Percentiles rank a stretch among this genome's conserved stretches.
These are phyloP conservation scores for Phytophthora pseudosyringae DNA, from an alignment of 352 stramenopile species.

Conservation along the genomic window DNA sequence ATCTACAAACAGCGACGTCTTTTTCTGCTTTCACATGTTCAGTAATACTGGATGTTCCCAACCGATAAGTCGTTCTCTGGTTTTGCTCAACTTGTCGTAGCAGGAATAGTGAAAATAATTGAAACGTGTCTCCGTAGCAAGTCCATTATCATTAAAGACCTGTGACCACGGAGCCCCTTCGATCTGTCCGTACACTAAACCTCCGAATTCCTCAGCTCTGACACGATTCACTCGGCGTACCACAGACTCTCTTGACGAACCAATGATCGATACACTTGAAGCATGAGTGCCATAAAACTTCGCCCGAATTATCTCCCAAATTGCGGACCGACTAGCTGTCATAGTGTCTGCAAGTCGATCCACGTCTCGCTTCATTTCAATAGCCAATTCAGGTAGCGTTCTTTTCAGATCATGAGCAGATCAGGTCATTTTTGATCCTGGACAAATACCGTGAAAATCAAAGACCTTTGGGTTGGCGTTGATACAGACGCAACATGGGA, in stretches of 20 bases:
- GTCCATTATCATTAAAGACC: background rate
- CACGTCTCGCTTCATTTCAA: background rate
- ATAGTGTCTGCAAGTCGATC: background rate
- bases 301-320: background rate
- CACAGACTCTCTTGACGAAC: background rate
- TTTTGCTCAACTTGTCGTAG: too few relatives aligned
- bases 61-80: too few relatives aligned
- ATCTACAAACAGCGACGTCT: too few relatives aligned
- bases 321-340: background rate
- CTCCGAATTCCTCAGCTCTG: constrained; percentile 3
- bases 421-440: too few relatives aligned
- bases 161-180: background rate
- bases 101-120: too few relatives aligned
- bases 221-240: background rate
- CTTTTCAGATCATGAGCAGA: too few relatives aligned
- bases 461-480: too few relatives aligned
- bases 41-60: too few relatives aligned
- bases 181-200: constrained; percentile 4
- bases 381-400: too few relatives aligned
- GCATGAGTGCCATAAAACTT: background rate
- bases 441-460: too few relatives aligned
- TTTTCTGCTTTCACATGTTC: too few relatives aligned
- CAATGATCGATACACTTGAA: background rate
- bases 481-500: too few relatives aligned
- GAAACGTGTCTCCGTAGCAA: background rate